Base-by-base conservation (phyloP, 768 basidiomycete genomes). In the Lyophyllum decastes region DNA sequence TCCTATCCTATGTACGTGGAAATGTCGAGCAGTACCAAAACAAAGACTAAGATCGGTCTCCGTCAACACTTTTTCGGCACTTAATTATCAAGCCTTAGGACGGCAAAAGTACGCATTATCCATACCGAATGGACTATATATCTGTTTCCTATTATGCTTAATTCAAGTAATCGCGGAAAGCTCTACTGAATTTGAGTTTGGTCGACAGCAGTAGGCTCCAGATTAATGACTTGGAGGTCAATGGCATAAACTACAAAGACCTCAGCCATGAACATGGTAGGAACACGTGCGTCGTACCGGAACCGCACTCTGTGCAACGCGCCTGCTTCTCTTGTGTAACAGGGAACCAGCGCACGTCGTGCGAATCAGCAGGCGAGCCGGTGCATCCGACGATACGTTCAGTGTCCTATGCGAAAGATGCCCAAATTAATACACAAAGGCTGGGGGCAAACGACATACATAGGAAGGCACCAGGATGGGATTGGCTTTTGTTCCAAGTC, bases 271-370 rank as follows among this genome's bases (percentile, higher is more conserved):
- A 9, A 14, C 26, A 35, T 17, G 10, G 7, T 4, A 22, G 26
- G 55, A 46, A 26, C 25, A 41, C 12, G 59, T 26, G 34, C 45
- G 44, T 76, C 87, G 50, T 68, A 95, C 94, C 92, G 55, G 89
- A 94, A 65, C 95, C 95, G 64, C 95, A 98, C 76, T 98, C 95
- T 12, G 84, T 79, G 86, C 95, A 98, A 70, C 95, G 90, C 61
- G 80, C 78, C 63, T 82, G 78, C 73, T 87, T 85, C 66, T 89
- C 80, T 65, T 84, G 81, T 58, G 73, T 80, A 65, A 91, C 62
- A 59, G 70, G 82, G 72, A 94, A 86, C 95, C 95, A 98, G 66
- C 87, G 79, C 53, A 95, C 81, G 66, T 98, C 94, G 76, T 98
- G 96, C 33, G 94, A 95, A 75, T 98, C 96, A 45, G 90, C 92